phyloP scores from a whole-genome alignment of 164 flowering plant species.

The Protea cynaroides region DNA sequence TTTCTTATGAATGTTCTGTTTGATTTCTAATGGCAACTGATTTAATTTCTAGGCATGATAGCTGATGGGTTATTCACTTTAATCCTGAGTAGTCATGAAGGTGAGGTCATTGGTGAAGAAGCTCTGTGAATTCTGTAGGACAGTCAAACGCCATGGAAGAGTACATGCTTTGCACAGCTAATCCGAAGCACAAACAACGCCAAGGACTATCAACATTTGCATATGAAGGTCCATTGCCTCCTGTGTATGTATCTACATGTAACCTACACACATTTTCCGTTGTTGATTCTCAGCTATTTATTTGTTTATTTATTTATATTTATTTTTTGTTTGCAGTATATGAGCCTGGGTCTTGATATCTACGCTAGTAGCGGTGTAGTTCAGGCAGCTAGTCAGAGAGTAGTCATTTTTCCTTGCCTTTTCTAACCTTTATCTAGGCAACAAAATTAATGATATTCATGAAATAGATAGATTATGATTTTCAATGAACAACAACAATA shows the following conservation, averaged over 20 bases:
- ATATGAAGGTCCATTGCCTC: conserved; percentile 40
- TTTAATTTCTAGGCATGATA: background rate
- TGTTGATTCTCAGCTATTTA: background rate
- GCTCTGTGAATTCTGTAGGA: conserved; percentile 87
- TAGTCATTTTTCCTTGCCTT: too few species aligned
- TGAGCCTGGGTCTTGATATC: too few species aligned
- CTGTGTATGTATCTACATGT: conserved; percentile 30
- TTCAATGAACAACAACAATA: background rate
- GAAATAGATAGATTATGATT: too few species aligned
- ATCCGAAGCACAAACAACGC: conserved; percentile 92
- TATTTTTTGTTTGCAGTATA: too few species aligned
- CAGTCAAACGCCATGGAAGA: conserved; percentile 76
- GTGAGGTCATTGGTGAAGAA: conserved; percentile 92
- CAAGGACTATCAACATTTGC: conserved; percentile 81
- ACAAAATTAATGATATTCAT: too few species aligned
- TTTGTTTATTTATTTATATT: background rate
- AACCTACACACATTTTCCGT: background rate
- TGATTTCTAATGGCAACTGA: background rate
- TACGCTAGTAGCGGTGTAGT: too few species aligned
- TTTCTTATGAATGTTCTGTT: background rate
- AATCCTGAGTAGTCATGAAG: conserved; percentile 54
- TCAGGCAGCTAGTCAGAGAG: too few species aligned
- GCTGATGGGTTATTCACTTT: background rate
- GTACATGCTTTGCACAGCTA: conserved; percentile 65
- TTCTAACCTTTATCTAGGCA: too few species aligned